Conservation (phyloP, 2,329 filamentous ascomycete species). For the Zasmidium cellare region DNA sequence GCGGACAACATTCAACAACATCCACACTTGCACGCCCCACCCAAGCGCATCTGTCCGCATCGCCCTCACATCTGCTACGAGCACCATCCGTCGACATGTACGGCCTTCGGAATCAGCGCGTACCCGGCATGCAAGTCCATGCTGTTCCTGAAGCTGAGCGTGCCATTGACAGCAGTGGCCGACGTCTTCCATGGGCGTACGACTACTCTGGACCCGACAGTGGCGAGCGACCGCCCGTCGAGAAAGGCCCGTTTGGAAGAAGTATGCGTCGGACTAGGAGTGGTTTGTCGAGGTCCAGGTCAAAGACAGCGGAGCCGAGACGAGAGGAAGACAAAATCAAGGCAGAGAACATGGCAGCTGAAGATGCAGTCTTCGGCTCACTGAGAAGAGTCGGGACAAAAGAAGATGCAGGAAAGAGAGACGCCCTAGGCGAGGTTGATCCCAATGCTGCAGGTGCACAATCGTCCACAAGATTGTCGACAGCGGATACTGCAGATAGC, state of each 20-base stretch:
- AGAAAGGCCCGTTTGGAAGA: conserved; percentile 62
- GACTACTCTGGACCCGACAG: conserved; percentile 34
- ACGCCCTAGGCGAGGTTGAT: conserved; percentile 30
- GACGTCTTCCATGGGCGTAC: conserved; percentile 63
- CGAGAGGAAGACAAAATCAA: conserved; percentile 57
- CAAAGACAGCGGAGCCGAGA: conserved; percentile 58
- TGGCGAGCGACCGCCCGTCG: conserved; percentile 48
- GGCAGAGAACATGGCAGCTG: conserved; percentile 45
- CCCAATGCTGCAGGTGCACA: conserved; percentile 20
- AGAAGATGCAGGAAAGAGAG: conserved; percentile 27
- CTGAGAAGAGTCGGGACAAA: conserved; percentile 30
- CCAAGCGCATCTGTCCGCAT: neutral
- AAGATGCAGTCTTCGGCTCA: conserved; percentile 49
- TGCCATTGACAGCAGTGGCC: conserved; percentile 59
- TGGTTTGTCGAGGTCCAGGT: conserved; percentile 19
- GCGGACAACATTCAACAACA: neutral
- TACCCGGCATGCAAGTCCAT: conserved; percentile 61
- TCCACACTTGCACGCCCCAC: neutral
- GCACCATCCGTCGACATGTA: neutral
- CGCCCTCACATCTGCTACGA: neutral
- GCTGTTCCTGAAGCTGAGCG: conserved; percentile 64
- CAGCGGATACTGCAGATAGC: conserved; percentile 39
- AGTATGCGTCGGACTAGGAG: conserved; percentile 46
- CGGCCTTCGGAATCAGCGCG: conserved; percentile 8
- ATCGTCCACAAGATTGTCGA: conserved; percentile 13